phyloP scores from a whole-genome alignment of 768 basidiomycete genomes.

The Nidularia sp. region DNA sequence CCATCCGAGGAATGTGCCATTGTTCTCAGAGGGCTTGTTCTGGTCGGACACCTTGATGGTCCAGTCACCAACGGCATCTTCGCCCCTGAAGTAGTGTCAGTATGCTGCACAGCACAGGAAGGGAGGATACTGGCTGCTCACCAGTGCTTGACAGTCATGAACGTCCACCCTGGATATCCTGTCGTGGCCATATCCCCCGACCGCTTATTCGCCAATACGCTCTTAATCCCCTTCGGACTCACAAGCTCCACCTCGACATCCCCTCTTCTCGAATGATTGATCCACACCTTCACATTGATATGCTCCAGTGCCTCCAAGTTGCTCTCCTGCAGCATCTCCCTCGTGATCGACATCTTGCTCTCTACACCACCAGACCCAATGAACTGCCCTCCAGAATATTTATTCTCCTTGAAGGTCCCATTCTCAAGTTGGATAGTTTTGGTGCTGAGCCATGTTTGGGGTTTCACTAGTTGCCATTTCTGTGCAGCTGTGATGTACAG shows the following conservation, averaged over 20 bases:
- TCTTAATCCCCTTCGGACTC: slow-evolving; percentile 83
- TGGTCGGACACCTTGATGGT: slow-evolving; percentile 84
- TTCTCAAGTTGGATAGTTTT: slow-evolving; percentile 63
- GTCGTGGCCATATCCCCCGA: slow-evolving; percentile 54
- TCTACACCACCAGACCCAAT: slow-evolving; percentile 65
- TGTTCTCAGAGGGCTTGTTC: slow-evolving; percentile 43
- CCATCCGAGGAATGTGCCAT: slow-evolving; percentile 83
- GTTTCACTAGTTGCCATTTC: slow-evolving; percentile 84
- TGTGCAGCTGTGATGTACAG: slow-evolving; percentile 77
- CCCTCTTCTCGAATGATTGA: slow-evolving; percentile 79
- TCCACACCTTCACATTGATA: slow-evolving; percentile 89
- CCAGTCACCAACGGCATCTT: slow-evolving; percentile 89
- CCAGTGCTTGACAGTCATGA: slow-evolving; percentile 99
- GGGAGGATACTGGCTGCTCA: slow-evolving; percentile 27
- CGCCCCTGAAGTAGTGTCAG: slow-evolving; percentile 62
- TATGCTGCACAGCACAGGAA: background rate
- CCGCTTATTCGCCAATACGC: slow-evolving; percentile 75
- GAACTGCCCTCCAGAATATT: slow-evolving; percentile 59
- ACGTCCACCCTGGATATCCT: slow-evolving; percentile 95
- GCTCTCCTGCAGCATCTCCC: slow-evolving; percentile 58
- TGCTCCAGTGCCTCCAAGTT: slow-evolving; percentile 93
- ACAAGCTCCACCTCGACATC: slow-evolving; percentile 89
- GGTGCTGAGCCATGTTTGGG: slow-evolving; percentile 87
- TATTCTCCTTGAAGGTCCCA: slow-evolving; percentile 51
- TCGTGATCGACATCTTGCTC: slow-evolving; percentile 62